These are phyloP conservation scores for Lathyrus oleraceus DNA, from an alignment of 306 rosid species.

Conservation along the genomic window DNA sequence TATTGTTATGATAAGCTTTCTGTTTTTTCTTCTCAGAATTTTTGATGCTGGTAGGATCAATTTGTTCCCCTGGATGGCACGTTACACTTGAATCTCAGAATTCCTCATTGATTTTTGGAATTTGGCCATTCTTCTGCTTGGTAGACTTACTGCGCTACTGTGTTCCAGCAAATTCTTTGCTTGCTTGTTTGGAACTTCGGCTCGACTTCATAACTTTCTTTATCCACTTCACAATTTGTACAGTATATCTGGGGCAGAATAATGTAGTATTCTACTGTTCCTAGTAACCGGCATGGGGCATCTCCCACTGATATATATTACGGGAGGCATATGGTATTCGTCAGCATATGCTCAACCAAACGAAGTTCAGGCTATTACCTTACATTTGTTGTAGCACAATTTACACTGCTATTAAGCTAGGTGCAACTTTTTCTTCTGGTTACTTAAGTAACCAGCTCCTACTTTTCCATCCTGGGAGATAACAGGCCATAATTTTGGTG, in stretches of 20 bases:
- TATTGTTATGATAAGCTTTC: slow-evolving; percentile 26
- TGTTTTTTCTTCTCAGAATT: slow-evolving; percentile 30
- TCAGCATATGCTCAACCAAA: slow-evolving; percentile 5
- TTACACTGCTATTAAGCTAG: slow-evolving; percentile 22
- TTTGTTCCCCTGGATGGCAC: slow-evolving; percentile 13
- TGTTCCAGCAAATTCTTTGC: slow-evolving; percentile 28
- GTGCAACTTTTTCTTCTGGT: slow-evolving; percentile 16
- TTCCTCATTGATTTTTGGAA: slow-evolving; percentile 17
- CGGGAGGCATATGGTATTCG: slow-evolving; percentile 14
- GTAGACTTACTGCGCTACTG: slow-evolving; percentile 8
- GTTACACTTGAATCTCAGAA: slow-evolving; percentile 20
- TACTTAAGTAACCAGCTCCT: background rate
- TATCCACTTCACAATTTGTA: slow-evolving; percentile 27
- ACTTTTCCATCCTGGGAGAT: slow-evolving; percentile 16
- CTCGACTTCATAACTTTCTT: slow-evolving; percentile 5
- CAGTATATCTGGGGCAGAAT: slow-evolving; percentile 29
- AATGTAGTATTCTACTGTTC: slow-evolving; percentile 22
- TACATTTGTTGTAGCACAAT: slow-evolving; percentile 28
- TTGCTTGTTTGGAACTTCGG: slow-evolving; percentile 33
- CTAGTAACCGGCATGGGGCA: slow-evolving; percentile 22
- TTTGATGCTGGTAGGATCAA: slow-evolving; percentile 34
- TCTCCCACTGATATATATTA: slow-evolving; percentile 10
- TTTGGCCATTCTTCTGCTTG: slow-evolving; percentile 8
- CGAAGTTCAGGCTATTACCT: slow-evolving; percentile 19
- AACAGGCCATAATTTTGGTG: slow-evolving; percentile 26